Base-by-base conservation (phyloP, 108 stramenopile genomes). In the Cyclotella sp. region DNA sequence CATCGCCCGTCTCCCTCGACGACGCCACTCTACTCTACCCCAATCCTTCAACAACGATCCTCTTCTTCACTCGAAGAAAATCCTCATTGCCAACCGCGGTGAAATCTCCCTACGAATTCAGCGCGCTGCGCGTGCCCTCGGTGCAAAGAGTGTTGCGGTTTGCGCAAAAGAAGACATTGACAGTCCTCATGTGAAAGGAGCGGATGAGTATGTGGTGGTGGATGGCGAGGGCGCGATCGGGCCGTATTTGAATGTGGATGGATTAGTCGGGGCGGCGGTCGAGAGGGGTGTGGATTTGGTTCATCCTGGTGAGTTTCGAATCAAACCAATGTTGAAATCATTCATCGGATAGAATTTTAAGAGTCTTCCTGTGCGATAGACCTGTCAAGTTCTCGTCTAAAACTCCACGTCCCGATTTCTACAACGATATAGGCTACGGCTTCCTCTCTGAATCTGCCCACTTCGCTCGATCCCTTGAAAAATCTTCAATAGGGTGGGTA, bases 1-100 rank as follows among this genome's bases (percentile, higher is more conserved):
- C 30, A 30, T 61, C 60, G 13, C 34, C 19, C 60, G 30, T 30
- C 0, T 15, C 19, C 60, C 11, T 0, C 12, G n/a, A 13, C 29
- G 60, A 12, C 60, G 34, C 12, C 60, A 61, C 34, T 61, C 60
- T 1, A 61, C 63, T 1, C 57, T 81, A 5, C 73, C 73, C 19
- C 79, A 81, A 64, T 78, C 81, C 26, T 78, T 58, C 77, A 54
- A 52, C 0, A 60, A 73, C 63, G 77, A 82, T 22, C 44, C 57
- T 24, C 77, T 75, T 24, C 81, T 78, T 3, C 9, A 60, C 28
- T 84, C 84, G 63, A 84, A 83, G 51, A 93, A 92, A 69, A 68
- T 97, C 51, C 74, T 98, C 66, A 95, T 97, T 22, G 95, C 97
- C 58, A 98, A 98, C 84, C 91, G 98, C 11, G 98, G 97, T 12